Evolutionary conservation across 768 basidiomycete genomes (phyloP).

Genomic region (Grammothele lineata): DNA sequence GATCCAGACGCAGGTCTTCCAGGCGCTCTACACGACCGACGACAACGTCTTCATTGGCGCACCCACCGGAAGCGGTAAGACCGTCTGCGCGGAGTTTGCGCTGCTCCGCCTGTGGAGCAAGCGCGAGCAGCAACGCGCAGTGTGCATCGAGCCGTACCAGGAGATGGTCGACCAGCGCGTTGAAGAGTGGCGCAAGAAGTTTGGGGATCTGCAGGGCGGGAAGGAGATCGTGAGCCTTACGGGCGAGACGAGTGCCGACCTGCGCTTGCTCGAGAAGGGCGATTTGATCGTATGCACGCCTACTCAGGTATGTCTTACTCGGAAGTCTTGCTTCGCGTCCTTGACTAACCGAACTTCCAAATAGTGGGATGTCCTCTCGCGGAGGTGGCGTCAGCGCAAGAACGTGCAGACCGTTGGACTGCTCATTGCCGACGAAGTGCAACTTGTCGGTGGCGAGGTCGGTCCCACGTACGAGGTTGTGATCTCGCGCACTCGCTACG

Average conservation of each 20-base stretch:
- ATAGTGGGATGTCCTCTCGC: conserved; percentile 93
- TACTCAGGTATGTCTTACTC: conserved; percentile 57
- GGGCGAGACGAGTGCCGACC: conserved; percentile 89
- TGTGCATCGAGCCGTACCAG: conserved; percentile 95
- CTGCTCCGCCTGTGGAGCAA: conserved; percentile 94
- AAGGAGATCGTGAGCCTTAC: conserved; percentile 94
- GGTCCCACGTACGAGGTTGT: conserved; percentile 97
- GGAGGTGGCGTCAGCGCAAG: conserved; percentile 95
- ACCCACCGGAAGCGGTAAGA: conserved; percentile 96
- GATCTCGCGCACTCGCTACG: conserved; percentile 94
- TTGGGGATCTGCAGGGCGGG: conserved; percentile 76
- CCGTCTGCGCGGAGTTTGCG: conserved; percentile 95
- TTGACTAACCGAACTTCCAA: too few species aligned
- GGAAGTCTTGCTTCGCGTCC: too few species aligned
- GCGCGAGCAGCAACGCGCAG: conserved; percentile 73
- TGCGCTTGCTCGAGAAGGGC: conserved; percentile 84
- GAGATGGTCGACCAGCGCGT: conserved; percentile 96
- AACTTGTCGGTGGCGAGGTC: conserved; percentile 90
- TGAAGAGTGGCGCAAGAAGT: conserved; percentile 85
- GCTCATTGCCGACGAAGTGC: conserved; percentile 92
- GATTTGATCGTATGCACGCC: conserved; percentile 96
- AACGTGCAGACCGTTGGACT: conserved; percentile 93
- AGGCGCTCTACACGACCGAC: conserved; percentile 92
- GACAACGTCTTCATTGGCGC: conserved; percentile 97
- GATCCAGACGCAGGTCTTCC: conserved; percentile 99